Evolutionary conservation across 108 stramenopile species (phyloP).

Genomic region (Fragilariopsis cylindrus): DNA sequence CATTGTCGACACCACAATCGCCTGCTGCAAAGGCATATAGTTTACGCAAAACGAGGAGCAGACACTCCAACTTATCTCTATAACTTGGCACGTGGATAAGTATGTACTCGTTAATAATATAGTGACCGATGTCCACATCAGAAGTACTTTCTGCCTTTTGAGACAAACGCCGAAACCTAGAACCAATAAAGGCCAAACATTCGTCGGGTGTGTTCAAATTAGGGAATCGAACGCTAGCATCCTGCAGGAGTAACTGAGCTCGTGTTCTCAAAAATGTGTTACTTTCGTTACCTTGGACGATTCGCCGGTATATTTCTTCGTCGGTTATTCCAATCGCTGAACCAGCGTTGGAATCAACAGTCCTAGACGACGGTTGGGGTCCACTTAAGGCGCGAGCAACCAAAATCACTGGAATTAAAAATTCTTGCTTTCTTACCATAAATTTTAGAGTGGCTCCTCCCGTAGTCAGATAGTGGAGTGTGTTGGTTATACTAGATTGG

Average conservation of each 20-base stretch:
- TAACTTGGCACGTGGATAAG: constrained; percentile 84
- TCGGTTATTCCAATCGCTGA: constrained; percentile 78
- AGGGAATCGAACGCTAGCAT: constrained; percentile 75
- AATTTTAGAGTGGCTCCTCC: constrained; percentile 95
- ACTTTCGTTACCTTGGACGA: constrained; percentile 80
- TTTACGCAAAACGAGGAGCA: constrained; percentile 89
- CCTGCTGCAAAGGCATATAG: constrained; percentile 95
- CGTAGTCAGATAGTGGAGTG: constrained; percentile 93
- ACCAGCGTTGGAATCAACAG: constrained; percentile 27
- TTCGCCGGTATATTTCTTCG: constrained; percentile 87
- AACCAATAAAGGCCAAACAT: constrained; percentile 89
- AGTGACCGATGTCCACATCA: constrained; percentile 89
- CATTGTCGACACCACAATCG: constrained; percentile 93
- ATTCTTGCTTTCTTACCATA: constrained; percentile 90
- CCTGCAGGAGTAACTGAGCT: constrained; percentile 90
- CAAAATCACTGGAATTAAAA: constrained; percentile 91
- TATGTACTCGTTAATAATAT: constrained; percentile 84
- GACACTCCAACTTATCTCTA: constrained; percentile 90
- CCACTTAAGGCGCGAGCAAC: constrained; percentile 86
- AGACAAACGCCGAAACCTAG: constrained; percentile 86
- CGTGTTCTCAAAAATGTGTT: constrained; percentile 94
- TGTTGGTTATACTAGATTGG: constrained; percentile 91
- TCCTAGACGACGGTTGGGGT: constrained; percentile 15
- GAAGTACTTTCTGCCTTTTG: constrained; percentile 61
- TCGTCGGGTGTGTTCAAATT: constrained; percentile 86